Base-by-base conservation (phyloP, 805 yeast species). In the Nakazawaea laoshanensis region DNA sequence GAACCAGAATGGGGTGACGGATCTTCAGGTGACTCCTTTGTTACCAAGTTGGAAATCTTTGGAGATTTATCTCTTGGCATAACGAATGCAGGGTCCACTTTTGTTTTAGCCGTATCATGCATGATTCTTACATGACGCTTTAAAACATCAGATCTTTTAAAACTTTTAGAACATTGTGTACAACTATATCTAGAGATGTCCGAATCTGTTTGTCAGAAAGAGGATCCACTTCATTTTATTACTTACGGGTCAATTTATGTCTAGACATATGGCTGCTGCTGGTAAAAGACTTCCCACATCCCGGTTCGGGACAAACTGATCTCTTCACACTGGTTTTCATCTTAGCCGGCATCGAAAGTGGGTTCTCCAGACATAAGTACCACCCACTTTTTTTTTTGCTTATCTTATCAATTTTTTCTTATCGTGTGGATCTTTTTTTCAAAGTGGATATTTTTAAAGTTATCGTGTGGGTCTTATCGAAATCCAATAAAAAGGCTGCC, bases 101-200 rank as follows among this genome's bases (percentile, higher is more conserved):
- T n/a, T n/a, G n/a, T 21, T 16, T 15, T 24, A 19, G 24, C 9
- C 11, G 13, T 8, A 8, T n/a, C 12, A 22, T 24, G 32, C 19
- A 35, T 27, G 7, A 17, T 36, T n/a, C n/a, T n/a, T 18, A 39
- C n/a, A 20, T 32, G 35, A n/a, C 35, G 24, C 26, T 32, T 21
- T 11, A 32, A 23, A 9, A 39, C 29, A 26, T 39, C 42, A 6
- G 40, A 32, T 24, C 42, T 17, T 17, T 29, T 27, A 21, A 28
- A 39, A 12, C 19, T 20, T 12, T 19, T 25, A 10, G 32, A 34
- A 24, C 42, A 39, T 13, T 24, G 25, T 24, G 19, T n/a, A 19
- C 42, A 39, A n/a, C 24, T 24, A 27, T 32, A 26, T 5, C 29
- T 11, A 5, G 34, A 10, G 8, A 19, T 24, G 7, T 15, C 18